A percentile compares a stretch with the other conserved stretches of the same genome.
Evolutionary conservation across 208 protist genomes (phyloP).

Genomic region (Balamuthia mandrillaris): DNA sequence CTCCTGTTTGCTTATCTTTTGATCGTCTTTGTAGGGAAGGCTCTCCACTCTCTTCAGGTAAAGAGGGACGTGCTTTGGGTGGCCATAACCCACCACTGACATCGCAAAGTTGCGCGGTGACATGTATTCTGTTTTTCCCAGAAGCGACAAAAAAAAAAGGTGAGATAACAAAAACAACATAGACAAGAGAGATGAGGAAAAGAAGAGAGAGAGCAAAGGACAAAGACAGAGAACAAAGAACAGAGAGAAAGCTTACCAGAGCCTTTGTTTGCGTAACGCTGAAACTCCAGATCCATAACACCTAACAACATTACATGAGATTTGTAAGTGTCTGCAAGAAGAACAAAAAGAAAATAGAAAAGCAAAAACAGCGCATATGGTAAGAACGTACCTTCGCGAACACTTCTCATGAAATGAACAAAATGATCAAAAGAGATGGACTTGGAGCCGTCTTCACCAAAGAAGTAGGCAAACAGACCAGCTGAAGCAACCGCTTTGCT

Average conservation of each 20-base stretch:
- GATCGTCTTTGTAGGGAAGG: not conserved
- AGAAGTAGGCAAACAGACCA: not conserved
- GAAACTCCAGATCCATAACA: not conserved
- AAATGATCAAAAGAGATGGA: no score
- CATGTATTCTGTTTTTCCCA: not conserved
- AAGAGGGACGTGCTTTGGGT: not conserved
- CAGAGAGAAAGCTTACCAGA: not conserved
- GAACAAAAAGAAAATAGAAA: no score
- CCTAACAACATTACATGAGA: no score
- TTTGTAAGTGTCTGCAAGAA: no score
- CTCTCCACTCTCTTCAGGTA: not conserved
- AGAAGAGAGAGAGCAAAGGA: not conserved
- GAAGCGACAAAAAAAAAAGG: no score
- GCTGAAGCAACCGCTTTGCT: not conserved
- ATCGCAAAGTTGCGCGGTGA: not conserved
- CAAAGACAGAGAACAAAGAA: not conserved
- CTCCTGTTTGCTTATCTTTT: not conserved
- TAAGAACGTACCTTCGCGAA: not conserved
- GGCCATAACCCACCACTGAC: not conserved
- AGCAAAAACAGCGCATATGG: not conserved
- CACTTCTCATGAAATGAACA: not conserved
- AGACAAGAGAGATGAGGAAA: no score
- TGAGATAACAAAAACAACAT: no score
- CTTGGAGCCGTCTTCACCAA: not conserved
- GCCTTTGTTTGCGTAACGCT: not conserved